Conservation (phyloP, 108 stramenopile species). For the Cyclostephanos invisitatus region DNA sequence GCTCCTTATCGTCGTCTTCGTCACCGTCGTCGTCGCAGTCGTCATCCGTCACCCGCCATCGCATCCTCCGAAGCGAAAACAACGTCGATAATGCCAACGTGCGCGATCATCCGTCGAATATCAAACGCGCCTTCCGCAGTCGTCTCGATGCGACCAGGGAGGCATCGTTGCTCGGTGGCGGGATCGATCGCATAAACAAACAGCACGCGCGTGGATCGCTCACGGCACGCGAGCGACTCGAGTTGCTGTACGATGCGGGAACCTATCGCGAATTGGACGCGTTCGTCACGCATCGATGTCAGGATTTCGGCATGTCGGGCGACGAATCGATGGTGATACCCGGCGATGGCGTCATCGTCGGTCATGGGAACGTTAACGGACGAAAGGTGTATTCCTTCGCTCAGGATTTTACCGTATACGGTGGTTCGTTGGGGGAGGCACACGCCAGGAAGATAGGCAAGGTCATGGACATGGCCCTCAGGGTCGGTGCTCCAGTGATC, state of each 20-base stretch:
- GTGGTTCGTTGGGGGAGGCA: constrained; percentile 94
- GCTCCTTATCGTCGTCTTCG: not conserved
- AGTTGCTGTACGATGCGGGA: constrained; percentile 87
- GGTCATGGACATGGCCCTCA: constrained; percentile 97
- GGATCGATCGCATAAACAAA: constrained; percentile 70
- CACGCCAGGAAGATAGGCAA: constrained; percentile 99
- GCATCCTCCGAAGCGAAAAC: constrained; percentile 26
- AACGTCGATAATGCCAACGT: not conserved
- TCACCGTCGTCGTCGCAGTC: not conserved
- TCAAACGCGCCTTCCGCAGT: constrained; percentile 83
- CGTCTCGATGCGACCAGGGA: constrained; percentile 61
- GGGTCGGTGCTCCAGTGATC: constrained; percentile 96
- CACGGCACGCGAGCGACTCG: constrained; percentile 96
- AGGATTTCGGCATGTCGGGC: constrained; percentile 95
- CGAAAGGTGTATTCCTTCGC: constrained; percentile 84
- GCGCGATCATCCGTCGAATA: constrained; percentile 54
- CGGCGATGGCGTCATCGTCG: constrained; percentile 96
- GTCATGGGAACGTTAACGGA: constrained; percentile 60
- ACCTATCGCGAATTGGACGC: constrained; percentile 94
- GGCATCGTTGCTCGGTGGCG: constrained; percentile 87
- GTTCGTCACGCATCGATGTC: constrained; percentile 95
- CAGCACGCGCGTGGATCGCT: constrained; percentile 95
- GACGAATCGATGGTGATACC: constrained; percentile 64
- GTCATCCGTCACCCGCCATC: constrained; percentile 21
- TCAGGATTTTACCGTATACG: constrained; percentile 99